Conservation (phyloP, 768 basidiomycete species). For the Holtermanniella nyarrowii region DNA sequence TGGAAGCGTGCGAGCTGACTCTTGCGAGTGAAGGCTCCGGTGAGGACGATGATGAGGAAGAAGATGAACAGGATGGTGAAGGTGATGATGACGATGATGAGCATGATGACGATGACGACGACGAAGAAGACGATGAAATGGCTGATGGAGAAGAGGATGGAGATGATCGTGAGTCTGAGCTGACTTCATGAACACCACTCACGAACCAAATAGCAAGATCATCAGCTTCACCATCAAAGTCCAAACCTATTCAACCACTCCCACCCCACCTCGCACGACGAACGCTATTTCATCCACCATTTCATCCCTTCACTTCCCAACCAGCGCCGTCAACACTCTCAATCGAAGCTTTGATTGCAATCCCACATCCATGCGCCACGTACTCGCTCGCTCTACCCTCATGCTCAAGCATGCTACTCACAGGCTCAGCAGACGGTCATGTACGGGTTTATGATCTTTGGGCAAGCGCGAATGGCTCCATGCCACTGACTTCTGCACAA, state of each 20-base stretch:
- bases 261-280: slow-evolving; percentile 38
- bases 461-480: slow-evolving; percentile 73
- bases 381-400: slow-evolving; percentile 76
- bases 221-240: slow-evolving; percentile 4
- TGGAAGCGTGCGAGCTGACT: background rate
- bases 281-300: slow-evolving; percentile 30
- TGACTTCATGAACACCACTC: slow-evolving; percentile 7
- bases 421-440: slow-evolving; percentile 88
- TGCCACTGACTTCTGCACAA: slow-evolving; percentile 76
- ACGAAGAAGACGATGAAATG: slow-evolving; percentile 16
- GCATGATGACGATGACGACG: slow-evolving; percentile 13
- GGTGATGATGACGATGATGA: slow-evolving; percentile 34
- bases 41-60: slow-evolving; percentile 7
- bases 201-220: slow-evolving; percentile 3
- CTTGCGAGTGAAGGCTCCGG: slow-evolving; percentile 4
- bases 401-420: slow-evolving; percentile 79
- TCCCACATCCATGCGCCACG: slow-evolving; percentile 78
- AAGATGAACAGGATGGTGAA: slow-evolving; percentile 42
- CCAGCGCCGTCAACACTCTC: slow-evolving; percentile 53
- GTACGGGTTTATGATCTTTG: slow-evolving; percentile 89
- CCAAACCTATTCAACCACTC: slow-evolving; percentile 4
- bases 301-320: slow-evolving; percentile 3
- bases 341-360: slow-evolving; percentile 81
- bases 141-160: slow-evolving; percentile 12
- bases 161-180: slow-evolving; percentile 14